phyloP scores from a whole-genome alignment of 352 stramenopile species.

The Phytophthora hibernalis region DNA sequence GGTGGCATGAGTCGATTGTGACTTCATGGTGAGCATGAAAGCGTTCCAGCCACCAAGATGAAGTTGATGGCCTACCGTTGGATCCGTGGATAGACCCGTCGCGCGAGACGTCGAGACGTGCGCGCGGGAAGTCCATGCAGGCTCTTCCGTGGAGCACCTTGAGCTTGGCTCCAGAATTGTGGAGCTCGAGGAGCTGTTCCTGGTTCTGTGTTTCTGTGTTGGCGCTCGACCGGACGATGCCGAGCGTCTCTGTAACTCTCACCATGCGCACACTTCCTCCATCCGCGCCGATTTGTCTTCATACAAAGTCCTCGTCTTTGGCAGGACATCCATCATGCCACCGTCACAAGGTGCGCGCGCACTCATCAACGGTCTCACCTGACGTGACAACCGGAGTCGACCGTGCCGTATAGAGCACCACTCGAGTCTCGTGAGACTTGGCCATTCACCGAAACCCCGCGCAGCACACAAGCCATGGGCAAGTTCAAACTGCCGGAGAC shows the following conservation, averaged over 20 bases:
- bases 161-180: background rate
- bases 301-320: slow-evolving; percentile 33
- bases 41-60: background rate
- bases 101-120: slow-evolving; percentile 4
- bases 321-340: slow-evolving; percentile 14
- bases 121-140: slow-evolving; percentile 13
- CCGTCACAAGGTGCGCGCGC: slow-evolving; percentile 4
- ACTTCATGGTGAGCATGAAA: background rate
- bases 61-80: too few species aligned
- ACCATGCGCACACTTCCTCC: slow-evolving; percentile 27
- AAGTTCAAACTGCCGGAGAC: slow-evolving; percentile 41
- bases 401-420: background rate
- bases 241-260: slow-evolving; percentile 35
- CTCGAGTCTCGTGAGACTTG: background rate
- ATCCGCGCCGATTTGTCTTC: slow-evolving; percentile 30
- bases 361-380: background rate
- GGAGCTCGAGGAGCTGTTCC: slow-evolving; percentile 14
- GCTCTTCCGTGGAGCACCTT: slow-evolving; percentile 16
- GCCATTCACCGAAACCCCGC: slow-evolving; percentile 25
- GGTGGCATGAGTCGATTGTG: slow-evolving; percentile 10
- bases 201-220: slow-evolving; percentile 23
- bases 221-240: slow-evolving; percentile 29
- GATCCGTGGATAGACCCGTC: slow-evolving; percentile 34
- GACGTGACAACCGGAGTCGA: slow-evolving; percentile 1
- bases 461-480: slow-evolving; percentile 23